A percentile compares a stretch with the other conserved stretches of the same genome.
These are phyloP conservation scores for Skeletonema marinoi DNA, from an alignment of 108 stramenopile genomes.

Conservation along the genomic window DNA sequence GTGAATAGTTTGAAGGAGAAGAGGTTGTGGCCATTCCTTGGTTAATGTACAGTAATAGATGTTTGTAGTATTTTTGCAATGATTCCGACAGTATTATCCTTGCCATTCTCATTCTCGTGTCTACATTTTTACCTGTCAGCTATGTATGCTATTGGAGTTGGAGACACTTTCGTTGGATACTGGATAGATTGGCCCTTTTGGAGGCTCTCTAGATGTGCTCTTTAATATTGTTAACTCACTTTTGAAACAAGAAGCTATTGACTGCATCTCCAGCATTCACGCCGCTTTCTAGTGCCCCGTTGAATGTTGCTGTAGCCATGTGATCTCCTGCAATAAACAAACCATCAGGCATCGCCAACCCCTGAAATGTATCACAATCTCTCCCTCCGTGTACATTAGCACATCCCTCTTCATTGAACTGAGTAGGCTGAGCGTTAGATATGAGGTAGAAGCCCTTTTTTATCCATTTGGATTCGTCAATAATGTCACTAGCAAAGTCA, in stretches of 20 bases:
- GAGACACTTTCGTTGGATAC: no score
- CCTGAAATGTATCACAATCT: constrained; percentile 51
- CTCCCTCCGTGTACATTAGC: constrained; percentile 74
- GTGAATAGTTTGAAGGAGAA: constrained; percentile 51
- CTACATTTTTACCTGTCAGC: no score
- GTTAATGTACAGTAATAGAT: no score
- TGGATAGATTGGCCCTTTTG: no score
- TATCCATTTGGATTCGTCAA: constrained; percentile 60
- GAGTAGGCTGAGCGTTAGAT: constrained; percentile 78
- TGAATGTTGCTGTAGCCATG: constrained; percentile 87
- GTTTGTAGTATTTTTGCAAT: no score
- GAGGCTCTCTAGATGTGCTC: no score
- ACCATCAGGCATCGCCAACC: constrained; percentile 58
- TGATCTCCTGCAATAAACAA: constrained; percentile 86
- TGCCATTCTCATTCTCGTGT: no score
- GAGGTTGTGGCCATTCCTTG: constrained; percentile 8
- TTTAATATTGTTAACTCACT: no score
- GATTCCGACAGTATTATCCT: no score
- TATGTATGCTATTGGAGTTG: no score
- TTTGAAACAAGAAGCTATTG: neutral
- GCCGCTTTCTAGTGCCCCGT: constrained; percentile 88
- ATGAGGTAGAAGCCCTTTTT: constrained; percentile 64
- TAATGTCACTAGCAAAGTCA: constrained; percentile 47
- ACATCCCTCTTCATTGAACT: constrained; percentile 33
- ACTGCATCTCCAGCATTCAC: constrained; percentile 60